Evolutionary conservation across 2,329 filamentous ascomycete species (phyloP).

Genomic region (Talaromyces amestolkiae): DNA sequence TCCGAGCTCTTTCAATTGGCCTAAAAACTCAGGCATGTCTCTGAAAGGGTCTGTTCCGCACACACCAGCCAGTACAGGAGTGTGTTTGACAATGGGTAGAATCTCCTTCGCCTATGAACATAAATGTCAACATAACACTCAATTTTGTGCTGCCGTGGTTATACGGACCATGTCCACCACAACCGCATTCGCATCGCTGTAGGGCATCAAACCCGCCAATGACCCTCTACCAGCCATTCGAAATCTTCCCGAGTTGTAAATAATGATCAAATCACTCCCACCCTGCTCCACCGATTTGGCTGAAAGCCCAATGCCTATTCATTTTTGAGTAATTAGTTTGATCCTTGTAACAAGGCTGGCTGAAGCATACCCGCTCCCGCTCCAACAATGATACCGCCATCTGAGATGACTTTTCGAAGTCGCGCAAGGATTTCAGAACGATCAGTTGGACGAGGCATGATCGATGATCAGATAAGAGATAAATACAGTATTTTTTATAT

Average conservation of each 20-base stretch:
- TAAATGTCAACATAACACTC: neutral
- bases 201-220: conserved; percentile 68
- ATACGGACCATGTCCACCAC: conserved; percentile 63
- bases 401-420: conserved; percentile 55
- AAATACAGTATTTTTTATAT: neutral
- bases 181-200: conserved; percentile 67
- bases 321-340: neutral
- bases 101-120: conserved; percentile 58
- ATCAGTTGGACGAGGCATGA: conserved; percentile 54
- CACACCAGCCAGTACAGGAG: conserved; percentile 67
- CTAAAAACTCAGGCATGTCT: conserved; percentile 59
- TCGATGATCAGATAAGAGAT: conserved; percentile 9
- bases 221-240: conserved; percentile 71
- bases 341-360: neutral
- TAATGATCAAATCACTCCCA: conserved; percentile 66
- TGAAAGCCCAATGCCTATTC: conserved; percentile 62
- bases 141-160: neutral
- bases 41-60: conserved; percentile 70
- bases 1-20: conserved; percentile 59
- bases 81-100: conserved; percentile 61
- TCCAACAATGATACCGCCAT: conserved; percentile 62
- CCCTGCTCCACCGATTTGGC: conserved; percentile 69
- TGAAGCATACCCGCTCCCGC: conserved; percentile 56
- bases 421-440: conserved; percentile 56
- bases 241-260: conserved; percentile 71